Percentiles rank a stretch among this genome's conserved stretches.
phyloP scores from a whole-genome alignment of 2,329 filamentous ascomycete species.

The Epichloe scottii region DNA sequence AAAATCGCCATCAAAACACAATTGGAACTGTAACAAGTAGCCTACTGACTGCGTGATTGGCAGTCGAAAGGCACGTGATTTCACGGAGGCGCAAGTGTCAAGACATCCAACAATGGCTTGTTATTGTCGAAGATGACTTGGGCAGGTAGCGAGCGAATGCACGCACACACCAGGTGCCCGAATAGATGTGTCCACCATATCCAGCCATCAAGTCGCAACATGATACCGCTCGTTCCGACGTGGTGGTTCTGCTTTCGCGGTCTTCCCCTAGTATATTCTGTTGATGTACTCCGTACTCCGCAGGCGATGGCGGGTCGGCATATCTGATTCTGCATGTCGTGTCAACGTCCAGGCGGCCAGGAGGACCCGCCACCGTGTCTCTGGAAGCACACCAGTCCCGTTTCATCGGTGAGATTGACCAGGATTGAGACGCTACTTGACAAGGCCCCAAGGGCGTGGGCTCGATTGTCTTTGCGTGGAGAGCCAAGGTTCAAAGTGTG shows the following conservation, averaged over 20 bases:
- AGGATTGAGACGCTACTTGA: slow-evolving; percentile 1
- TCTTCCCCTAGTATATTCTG: not conserved
- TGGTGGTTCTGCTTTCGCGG: not conserved
- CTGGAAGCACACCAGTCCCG: slow-evolving; percentile 6
- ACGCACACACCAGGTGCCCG: not conserved
- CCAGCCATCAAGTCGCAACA: not conserved
- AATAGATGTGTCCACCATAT: not conserved
- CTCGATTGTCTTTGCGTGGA: not conserved
- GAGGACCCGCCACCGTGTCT: slow-evolving; percentile 4
- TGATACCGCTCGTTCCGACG: not conserved
- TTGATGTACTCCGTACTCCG: not conserved
- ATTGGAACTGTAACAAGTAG: no score
- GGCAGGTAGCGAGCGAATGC: not conserved
- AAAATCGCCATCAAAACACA: not conserved
- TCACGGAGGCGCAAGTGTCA: no score
- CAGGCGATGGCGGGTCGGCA: not conserved
- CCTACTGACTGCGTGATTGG: no score
- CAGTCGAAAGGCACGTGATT: not conserved
- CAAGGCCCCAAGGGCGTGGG: not conserved
- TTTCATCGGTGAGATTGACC: slow-evolving; percentile 3
- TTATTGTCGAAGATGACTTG: not conserved
- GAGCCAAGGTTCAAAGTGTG: not conserved
- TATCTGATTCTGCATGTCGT: not conserved
- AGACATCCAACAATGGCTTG: no score
- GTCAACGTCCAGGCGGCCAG: not conserved